Evolutionary conservation across 176 grass and related monocot species (phyloP).

Genomic region (Pontederia crassipes): DNA sequence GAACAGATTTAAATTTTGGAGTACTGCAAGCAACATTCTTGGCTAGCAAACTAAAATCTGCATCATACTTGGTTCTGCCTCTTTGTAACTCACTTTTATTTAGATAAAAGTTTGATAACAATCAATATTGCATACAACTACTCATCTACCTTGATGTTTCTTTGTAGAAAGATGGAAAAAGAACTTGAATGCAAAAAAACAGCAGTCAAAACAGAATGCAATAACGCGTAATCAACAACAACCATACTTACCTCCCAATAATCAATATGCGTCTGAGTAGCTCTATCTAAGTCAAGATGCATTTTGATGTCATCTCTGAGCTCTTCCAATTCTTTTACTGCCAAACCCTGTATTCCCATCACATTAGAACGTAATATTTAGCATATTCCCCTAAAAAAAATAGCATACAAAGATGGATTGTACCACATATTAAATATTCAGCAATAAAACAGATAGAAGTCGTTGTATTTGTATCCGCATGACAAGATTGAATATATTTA

Average conservation of each 20-base stretch:
- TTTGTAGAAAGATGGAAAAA: too few relatives aligned
- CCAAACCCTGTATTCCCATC: conserved; percentile 50
- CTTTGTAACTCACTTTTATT: too few relatives aligned
- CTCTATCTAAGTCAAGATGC: conserved; percentile 85
- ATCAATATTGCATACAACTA: too few relatives aligned
- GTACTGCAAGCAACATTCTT: too few relatives aligned
- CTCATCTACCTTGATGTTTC: too few relatives aligned
- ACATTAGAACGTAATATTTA: conserved; percentile 5
- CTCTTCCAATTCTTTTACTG: conserved; percentile 94
- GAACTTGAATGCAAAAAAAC: conserved; percentile 3
- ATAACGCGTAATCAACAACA: conserved; percentile 8
- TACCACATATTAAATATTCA: not conserved
- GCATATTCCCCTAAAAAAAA: not conserved
- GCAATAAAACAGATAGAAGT: not conserved
- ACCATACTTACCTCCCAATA: conserved; percentile 75
- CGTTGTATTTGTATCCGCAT: not conserved
- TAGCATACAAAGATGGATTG: too few relatives aligned
- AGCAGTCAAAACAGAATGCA: conserved; percentile 8
- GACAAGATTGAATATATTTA: conserved; percentile 17
- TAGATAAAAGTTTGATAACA: too few relatives aligned
- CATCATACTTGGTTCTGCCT: too few relatives aligned
- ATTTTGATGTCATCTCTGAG: conserved; percentile 87
- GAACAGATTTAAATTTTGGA: too few relatives aligned
- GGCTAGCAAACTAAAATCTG: too few relatives aligned
- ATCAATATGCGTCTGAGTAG: conserved; percentile 59